Conservation (phyloP, 179 eudicot species). For the Beta lomatogona region DNA sequence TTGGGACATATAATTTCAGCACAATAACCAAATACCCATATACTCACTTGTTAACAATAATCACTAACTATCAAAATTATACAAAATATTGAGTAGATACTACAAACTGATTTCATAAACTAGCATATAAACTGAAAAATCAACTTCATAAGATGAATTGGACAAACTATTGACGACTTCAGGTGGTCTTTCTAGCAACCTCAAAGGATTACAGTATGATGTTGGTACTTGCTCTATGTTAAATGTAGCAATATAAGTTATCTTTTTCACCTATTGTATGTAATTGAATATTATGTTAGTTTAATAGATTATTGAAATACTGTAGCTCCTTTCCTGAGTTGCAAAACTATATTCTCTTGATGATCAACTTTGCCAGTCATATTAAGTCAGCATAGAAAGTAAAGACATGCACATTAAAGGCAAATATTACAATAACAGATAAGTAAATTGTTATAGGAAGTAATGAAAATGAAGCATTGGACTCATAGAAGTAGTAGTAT, state of each 20-base stretch:
- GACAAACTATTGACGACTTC: too few species aligned
- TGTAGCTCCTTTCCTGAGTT: not conserved
- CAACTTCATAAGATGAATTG: too few species aligned
- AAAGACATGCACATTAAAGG: slow-evolving; percentile 17
- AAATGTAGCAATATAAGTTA: not conserved
- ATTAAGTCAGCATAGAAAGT: slow-evolving; percentile 1
- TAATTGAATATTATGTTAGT: not conserved
- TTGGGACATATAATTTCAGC: too few species aligned
- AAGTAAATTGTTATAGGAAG: slow-evolving; percentile 18
- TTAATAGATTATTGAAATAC: not conserved
- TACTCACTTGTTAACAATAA: too few species aligned
- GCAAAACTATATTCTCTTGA: not conserved
- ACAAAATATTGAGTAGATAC: too few species aligned
- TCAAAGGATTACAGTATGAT: not conserved
- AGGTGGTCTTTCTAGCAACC: not conserved
- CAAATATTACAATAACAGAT: slow-evolving; percentile 14
- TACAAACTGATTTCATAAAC: too few species aligned
- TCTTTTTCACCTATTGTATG: not conserved
- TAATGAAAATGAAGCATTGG: slow-evolving; percentile 38
- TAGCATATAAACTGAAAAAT: too few species aligned
- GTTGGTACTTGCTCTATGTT: not conserved
- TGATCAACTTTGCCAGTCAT: not conserved
- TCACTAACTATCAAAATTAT: too few species aligned
- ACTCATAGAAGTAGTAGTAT: slow-evolving; percentile 65
- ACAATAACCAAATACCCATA: too few species aligned